Conservation (phyloP, 768 basidiomycete genomes). For the Pulveroboletus sp. region DNA sequence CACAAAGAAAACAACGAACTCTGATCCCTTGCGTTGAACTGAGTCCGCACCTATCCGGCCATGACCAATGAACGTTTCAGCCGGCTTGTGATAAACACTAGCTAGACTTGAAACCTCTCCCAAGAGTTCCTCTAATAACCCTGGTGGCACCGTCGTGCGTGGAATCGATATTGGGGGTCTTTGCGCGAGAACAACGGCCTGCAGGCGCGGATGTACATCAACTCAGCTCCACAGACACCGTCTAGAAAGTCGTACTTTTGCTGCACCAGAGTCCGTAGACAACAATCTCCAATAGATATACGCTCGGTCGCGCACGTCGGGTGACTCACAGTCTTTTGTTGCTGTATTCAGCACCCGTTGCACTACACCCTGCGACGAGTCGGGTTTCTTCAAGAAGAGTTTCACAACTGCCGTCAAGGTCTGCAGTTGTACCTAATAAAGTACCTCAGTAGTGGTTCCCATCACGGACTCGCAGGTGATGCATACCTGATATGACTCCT, state of each 20-base stretch:
- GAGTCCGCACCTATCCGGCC: slow-evolving; percentile 84
- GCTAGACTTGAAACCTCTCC: slow-evolving; percentile 86
- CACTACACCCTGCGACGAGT: slow-evolving; percentile 86
- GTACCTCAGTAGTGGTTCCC: neutral
- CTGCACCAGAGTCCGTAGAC: slow-evolving; percentile 91
- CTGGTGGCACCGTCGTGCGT: slow-evolving; percentile 83
- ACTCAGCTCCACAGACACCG: neutral
- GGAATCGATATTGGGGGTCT: slow-evolving; percentile 93
- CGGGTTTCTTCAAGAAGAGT: slow-evolving; percentile 92
- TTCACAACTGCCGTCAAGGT: slow-evolving; percentile 95
- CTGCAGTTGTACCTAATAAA: slow-evolving; percentile 60
- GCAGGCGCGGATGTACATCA: slow-evolving; percentile 2
- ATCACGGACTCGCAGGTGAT: neutral
- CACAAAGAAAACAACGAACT: slow-evolving; percentile 39
- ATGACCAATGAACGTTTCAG: slow-evolving; percentile 90
- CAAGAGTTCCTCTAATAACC: slow-evolving; percentile 84
- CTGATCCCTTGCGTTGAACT: slow-evolving; percentile 57
- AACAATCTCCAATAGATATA: slow-evolving; percentile 98
- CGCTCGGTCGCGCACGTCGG: slow-evolving; percentile 93
- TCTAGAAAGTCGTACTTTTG: slow-evolving; percentile 59
- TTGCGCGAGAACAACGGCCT: slow-evolving; percentile 85
- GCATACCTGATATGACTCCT: slow-evolving; percentile 83
- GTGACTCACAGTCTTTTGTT: slow-evolving; percentile 95
- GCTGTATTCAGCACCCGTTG: slow-evolving; percentile 91
- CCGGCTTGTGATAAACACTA: slow-evolving; percentile 96